Base-by-base conservation (phyloP, 2,329 filamentous ascomycete species). In the Beauveria rudraprayagi region DNA sequence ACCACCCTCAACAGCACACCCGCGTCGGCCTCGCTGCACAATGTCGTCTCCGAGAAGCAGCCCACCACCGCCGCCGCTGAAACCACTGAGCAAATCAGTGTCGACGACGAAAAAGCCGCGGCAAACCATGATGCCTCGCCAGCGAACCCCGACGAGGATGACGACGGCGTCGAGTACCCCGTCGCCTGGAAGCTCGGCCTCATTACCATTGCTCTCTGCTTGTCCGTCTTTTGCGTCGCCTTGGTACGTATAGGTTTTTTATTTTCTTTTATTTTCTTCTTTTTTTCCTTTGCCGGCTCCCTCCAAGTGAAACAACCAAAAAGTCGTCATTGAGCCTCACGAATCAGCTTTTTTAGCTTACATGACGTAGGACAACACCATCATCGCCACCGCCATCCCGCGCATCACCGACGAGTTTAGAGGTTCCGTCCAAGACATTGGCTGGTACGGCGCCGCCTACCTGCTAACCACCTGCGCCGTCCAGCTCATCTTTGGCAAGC, bases 391-490 rank as follows among this genome's bases (percentile, higher is more conserved):
- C 17, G 73, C 75, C 9, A 69, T 75, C 46, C 73, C 72, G 5
- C 67, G 69, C 17, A 74, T 75, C 56, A 71, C 70, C 4, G 66
- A 71, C 62, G 67, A 72, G 28, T 70, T 76, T 64, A 68, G 73
- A 22, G 70, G 55, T 17, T 57, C 75, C 26, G 66, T 78, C 1
- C 68, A 71, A 6, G 77, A 79, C 57, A 73, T 79, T 28, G 77
- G 76, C 50, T 80, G 77, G 77, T 79, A 79, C 56, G 75, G 75
- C 5, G 71, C 71, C 54, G 72, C 73, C 8, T 75, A 76, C 62
- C 65, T 75, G 52, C 71, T 84, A 65, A 83, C 81, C 26, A 79
- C 78, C 14, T 75, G 78, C 14, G 77, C 78, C 26, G 79, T 77
- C 19, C 78, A 80, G 65, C 70, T 80, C 26, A 65, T 80, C n/a